Percentiles rank a stretch among this genome's conserved stretches.
phyloP scores from a whole-genome alignment of 2,329 filamentous ascomycete species.

The Penicillium sp. region DNA sequence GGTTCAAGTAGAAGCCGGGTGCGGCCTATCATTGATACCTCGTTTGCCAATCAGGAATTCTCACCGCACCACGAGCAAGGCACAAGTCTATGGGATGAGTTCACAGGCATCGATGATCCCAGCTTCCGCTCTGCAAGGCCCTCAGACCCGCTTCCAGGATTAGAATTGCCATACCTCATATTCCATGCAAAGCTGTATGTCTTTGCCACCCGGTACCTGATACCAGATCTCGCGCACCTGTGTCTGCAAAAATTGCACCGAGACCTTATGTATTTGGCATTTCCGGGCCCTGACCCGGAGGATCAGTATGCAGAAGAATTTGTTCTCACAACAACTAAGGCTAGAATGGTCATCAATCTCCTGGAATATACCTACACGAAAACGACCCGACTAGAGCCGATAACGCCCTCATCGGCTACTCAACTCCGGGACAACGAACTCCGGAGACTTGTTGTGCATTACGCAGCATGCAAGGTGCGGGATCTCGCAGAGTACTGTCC shows the following conservation, averaged over 20 bases:
- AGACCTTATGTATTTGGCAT: constrained; percentile 40
- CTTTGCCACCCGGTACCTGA: constrained; percentile 48
- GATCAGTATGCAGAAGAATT: constrained; percentile 29
- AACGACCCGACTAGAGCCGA: constrained; percentile 46
- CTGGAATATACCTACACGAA: constrained; percentile 46
- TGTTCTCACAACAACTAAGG: constrained; percentile 34
- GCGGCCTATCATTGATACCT: constrained; percentile 39
- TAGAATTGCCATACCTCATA: constrained; percentile 43
- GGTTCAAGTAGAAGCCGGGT: constrained; percentile 9
- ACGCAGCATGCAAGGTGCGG: constrained; percentile 46
- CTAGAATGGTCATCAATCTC: constrained; percentile 43
- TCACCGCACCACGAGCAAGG: constrained; percentile 36
- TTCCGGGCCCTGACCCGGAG: constrained; percentile 25
- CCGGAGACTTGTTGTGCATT: constrained; percentile 46
- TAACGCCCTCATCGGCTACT: constrained; percentile 40
- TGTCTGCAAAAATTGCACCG: constrained; percentile 46
- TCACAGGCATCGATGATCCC: constrained; percentile 41
- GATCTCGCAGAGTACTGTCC: constrained; percentile 43
- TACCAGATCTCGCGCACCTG: constrained; percentile 45
- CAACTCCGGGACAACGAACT: constrained; percentile 47
- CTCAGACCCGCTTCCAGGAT: constrained; percentile 18
- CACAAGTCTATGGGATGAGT: constrained; percentile 46
- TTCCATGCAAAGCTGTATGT: constrained; percentile 52
- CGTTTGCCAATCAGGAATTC: constrained; percentile 42
- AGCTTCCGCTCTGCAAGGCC: constrained; percentile 29